A percentile compares a stretch with the other conserved stretches of the same genome.
Conservation (phyloP, 2,329 filamentous ascomycete genomes). For the Harringtonia lauricola region DNA sequence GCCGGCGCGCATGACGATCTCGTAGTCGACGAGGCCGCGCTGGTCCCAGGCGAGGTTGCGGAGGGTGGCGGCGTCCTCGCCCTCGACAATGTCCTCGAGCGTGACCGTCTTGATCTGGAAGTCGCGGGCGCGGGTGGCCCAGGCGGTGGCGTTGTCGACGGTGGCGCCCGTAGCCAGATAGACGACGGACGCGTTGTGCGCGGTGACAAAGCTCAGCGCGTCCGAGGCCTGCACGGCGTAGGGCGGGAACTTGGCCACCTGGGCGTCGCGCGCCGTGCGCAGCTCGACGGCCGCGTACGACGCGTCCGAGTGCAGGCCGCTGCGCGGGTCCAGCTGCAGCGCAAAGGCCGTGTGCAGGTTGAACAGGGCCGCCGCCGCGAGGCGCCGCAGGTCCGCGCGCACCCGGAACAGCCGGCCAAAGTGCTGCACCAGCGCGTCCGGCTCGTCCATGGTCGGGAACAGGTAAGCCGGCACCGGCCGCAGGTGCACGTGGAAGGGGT, state of each 20-base stretch:
- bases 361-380: conserved; percentile 23
- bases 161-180: conserved; percentile 33
- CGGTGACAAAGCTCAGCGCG: conserved; percentile 18
- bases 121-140: conserved; percentile 24
- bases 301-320: conserved; percentile 7
- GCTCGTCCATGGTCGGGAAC: conserved; percentile 22
- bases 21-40: conserved; percentile 37
- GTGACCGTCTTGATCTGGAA: conserved; percentile 27
- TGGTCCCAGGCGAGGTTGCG: conserved; percentile 33
- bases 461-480: conserved; percentile 14
- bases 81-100: conserved; percentile 29
- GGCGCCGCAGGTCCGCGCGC: conserved; percentile 20
- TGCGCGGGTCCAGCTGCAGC: conserved; percentile 16
- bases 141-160: conserved; percentile 21
- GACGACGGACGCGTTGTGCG: conserved; percentile 19
- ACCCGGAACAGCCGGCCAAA: conserved; percentile 28
- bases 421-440: conserved; percentile 17
- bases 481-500: conserved; percentile 22
- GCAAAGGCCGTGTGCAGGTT: conserved; percentile 18
- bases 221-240: conserved; percentile 22
- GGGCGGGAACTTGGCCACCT: conserved; percentile 12
- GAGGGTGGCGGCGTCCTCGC: conserved; percentile 23
- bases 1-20: conserved; percentile 32
- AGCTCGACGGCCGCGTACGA: conserved; percentile 24
- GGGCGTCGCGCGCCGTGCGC: conserved; percentile 22